Conservation (phyloP, 169 alveolate genomes). For the Perkinsus chesapeaki region DNA sequence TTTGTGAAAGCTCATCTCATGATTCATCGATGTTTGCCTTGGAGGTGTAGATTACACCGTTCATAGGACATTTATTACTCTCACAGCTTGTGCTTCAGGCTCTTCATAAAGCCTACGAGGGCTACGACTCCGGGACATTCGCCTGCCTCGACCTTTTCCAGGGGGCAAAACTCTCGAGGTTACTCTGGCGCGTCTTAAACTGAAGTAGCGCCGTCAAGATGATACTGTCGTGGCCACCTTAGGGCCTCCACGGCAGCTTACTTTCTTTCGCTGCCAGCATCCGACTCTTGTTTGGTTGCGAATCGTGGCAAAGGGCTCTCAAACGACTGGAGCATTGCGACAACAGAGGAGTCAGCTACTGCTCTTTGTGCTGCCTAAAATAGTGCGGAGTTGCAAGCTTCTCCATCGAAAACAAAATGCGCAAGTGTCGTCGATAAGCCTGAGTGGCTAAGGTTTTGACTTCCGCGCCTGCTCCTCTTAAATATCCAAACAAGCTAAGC, state of each 20-base stretch:
- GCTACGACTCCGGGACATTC: background rate
- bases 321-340: background rate
- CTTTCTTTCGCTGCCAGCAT: background rate
- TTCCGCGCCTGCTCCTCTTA: no score
- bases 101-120: background rate
- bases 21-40: no score
- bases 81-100: background rate
- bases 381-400: background rate
- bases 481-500: background rate
- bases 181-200: background rate
- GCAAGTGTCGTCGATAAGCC: no score
- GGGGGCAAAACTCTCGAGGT: background rate
- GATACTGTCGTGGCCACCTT: no score
- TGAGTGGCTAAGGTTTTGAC: no score
- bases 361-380: background rate
- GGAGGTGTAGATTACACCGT: background rate
- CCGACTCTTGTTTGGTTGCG: background rate
- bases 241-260: no score
- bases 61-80: background rate
- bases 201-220: no score
- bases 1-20: background rate
- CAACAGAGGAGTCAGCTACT: background rate
- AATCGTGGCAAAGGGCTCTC: background rate
- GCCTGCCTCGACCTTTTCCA: background rate
- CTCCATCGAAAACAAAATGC: no score